These are phyloP conservation scores for Spatholobus suberectus DNA, from an alignment of 306 rosid genomes.

Conservation along the genomic window DNA sequence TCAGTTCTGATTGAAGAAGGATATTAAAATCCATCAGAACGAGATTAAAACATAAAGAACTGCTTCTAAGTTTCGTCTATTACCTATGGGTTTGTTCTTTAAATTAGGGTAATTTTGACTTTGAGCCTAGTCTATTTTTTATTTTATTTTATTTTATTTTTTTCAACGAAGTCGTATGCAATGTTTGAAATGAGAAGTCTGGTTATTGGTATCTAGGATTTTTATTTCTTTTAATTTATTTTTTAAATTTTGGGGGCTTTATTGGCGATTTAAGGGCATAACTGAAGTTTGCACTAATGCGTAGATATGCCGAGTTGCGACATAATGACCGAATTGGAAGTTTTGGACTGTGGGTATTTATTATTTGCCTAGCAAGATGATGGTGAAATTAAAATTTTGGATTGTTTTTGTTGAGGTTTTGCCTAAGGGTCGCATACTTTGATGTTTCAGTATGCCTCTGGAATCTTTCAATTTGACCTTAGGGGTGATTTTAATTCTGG, in stretches of 20 bases:
- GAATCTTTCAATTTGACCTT: neutral
- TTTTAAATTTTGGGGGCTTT: neutral
- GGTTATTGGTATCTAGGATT: neutral
- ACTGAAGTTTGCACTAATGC: neutral
- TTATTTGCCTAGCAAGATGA: neutral
- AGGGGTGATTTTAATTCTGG: neutral
- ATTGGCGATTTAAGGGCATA: neutral
- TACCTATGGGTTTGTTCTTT: neutral
- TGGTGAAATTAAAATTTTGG: neutral
- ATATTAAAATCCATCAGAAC: too few species aligned
- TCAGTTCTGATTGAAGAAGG: neutral
- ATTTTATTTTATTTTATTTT: too few species aligned
- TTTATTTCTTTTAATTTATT: neutral
- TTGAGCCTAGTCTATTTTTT: neutral
- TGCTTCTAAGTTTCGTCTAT: neutral
- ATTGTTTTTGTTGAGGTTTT: slow-evolving; percentile 1
- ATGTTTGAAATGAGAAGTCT: neutral
- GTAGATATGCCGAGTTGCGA: neutral
- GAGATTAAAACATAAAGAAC: neutral
- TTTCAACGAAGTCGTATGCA: neutral
- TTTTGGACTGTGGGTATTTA: neutral
- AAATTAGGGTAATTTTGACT: neutral
- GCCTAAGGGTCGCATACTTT: neutral
- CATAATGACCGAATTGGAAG: neutral
- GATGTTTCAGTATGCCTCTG: neutral